phyloP scores from a whole-genome alignment of 345 rosid genomes.

The Sisymbrium altissimum region DNA sequence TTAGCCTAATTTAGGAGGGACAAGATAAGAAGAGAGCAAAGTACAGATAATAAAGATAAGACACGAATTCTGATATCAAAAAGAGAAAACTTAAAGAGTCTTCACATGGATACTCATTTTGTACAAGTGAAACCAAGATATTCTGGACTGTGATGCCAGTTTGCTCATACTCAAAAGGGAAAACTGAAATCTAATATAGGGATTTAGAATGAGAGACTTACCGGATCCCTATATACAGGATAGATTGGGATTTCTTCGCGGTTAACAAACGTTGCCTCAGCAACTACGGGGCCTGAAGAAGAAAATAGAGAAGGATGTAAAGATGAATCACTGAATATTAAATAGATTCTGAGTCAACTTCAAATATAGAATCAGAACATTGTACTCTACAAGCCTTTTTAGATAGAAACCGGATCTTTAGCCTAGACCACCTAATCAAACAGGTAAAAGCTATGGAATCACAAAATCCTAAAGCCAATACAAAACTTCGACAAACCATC shows the following conservation, averaged over 20 bases:
- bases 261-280: slow-evolving; percentile 91
- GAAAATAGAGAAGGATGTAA: slow-evolving; percentile 5
- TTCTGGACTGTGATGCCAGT: not conserved
- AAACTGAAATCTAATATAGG: not conserved
- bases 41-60: not conserved
- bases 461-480: not conserved
- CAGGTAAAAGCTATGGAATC: slow-evolving; percentile 4
- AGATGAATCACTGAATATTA: not conserved
- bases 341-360: not conserved
- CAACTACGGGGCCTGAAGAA: slow-evolving; percentile 82
- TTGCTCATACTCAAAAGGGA: not conserved
- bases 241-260: slow-evolving; percentile 79
- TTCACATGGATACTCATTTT: slow-evolving; percentile 5
- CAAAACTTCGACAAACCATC: not conserved
- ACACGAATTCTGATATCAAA: not conserved
- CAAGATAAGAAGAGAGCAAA: not conserved
- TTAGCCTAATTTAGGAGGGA: slow-evolving; percentile 21
- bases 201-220: slow-evolving; percentile 35
- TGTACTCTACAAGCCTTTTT: not conserved
- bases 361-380: not conserved
- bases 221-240: slow-evolving; percentile 93
- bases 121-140: not conserved
- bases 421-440: slow-evolving; percentile 17
- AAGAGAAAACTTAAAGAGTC: not conserved
- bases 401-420: not conserved